Evolutionary conservation across 192 early-diverging fungal genomes (phyloP).

Genomic region (Thoreauomyces humboldtii): DNA sequence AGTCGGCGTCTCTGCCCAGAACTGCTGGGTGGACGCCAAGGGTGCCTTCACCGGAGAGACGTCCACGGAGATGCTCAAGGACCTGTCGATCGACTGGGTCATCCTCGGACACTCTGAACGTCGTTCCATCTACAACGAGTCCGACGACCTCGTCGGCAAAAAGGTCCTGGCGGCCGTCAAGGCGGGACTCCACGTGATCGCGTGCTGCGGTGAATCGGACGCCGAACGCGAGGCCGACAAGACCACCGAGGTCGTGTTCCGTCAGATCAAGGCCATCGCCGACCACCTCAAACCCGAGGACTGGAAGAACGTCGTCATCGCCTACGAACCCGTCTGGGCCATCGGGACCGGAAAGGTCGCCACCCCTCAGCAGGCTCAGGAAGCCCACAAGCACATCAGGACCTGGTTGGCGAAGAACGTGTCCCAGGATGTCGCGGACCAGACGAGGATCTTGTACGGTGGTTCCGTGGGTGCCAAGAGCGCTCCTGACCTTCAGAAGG

Average conservation of each 20-base stretch:
- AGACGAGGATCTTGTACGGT: slow-evolving; percentile 94
- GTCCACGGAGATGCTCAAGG: slow-evolving; percentile 93
- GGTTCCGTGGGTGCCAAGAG: slow-evolving; percentile 90
- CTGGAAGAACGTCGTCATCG: slow-evolving; percentile 94
- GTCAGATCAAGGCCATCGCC: slow-evolving; percentile 86
- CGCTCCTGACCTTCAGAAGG: slow-evolving; percentile 72
- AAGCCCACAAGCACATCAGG: slow-evolving; percentile 88
- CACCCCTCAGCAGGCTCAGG: slow-evolving; percentile 89
- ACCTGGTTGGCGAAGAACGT: slow-evolving; percentile 83
- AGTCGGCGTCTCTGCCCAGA: slow-evolving; percentile 93
- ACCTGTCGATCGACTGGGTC: slow-evolving; percentile 91
- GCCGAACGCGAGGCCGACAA: slow-evolving; percentile 87
- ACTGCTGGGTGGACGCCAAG: slow-evolving; percentile 79
- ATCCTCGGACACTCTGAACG: slow-evolving; percentile 99
- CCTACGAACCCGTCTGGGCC: slow-evolving; percentile 99
- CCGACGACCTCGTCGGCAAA: slow-evolving; percentile 83
- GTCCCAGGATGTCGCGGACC: slow-evolving; percentile 77
- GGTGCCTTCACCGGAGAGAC: slow-evolving; percentile 99
- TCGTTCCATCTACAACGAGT: slow-evolving; percentile 86
- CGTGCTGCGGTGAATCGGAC: slow-evolving; percentile 94
- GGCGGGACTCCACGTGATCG: slow-evolving; percentile 87
- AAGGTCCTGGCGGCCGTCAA: slow-evolving; percentile 87
- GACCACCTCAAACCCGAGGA: slow-evolving; percentile 61
- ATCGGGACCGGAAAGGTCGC: slow-evolving; percentile 99
- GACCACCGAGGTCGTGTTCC: slow-evolving; percentile 83